phyloP scores from a whole-genome alignment of 2,329 filamentous ascomycete genomes.

The Fusarium sp. region DNA sequence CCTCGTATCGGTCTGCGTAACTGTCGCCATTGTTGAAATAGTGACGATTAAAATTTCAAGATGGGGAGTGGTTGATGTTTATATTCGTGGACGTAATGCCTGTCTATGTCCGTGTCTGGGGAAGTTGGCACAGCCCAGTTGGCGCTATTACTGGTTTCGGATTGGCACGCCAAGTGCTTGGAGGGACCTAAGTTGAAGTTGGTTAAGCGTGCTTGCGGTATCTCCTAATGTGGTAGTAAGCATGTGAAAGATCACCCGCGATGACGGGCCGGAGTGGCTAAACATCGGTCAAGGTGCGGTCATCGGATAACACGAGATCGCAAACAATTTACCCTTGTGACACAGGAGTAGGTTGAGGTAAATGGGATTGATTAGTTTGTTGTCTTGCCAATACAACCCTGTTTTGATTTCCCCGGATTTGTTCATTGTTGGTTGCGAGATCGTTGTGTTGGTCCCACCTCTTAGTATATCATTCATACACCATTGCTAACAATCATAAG shows the following conservation, averaged over 20 bases:
- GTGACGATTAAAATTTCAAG: background rate
- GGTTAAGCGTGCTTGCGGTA: background rate
- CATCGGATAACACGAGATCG: background rate
- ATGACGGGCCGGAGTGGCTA: slow-evolving; percentile 22
- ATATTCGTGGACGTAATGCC: background rate
- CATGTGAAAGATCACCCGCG: background rate
- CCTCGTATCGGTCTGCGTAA: slow-evolving; percentile 11
- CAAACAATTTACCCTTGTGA: background rate
- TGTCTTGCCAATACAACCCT: accelerated
- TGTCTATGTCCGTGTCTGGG: background rate
- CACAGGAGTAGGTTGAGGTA: accelerated
- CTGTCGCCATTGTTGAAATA: slow-evolving; percentile 4
- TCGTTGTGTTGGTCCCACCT: background rate
- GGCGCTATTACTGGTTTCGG: background rate
- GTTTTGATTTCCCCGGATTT: accelerated
- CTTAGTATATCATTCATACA: no score
- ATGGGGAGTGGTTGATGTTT: background rate
- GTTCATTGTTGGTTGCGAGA: background rate
- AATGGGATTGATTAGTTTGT: background rate
- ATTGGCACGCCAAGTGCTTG: no score
- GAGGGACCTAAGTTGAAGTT: background rate
- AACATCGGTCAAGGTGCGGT: background rate
- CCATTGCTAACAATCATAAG: no score
- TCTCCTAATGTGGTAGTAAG: background rate
- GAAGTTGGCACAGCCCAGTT: background rate